phyloP scores from a whole-genome alignment of 352 stramenopile species.

The Paralagenidium karlingii region DNA sequence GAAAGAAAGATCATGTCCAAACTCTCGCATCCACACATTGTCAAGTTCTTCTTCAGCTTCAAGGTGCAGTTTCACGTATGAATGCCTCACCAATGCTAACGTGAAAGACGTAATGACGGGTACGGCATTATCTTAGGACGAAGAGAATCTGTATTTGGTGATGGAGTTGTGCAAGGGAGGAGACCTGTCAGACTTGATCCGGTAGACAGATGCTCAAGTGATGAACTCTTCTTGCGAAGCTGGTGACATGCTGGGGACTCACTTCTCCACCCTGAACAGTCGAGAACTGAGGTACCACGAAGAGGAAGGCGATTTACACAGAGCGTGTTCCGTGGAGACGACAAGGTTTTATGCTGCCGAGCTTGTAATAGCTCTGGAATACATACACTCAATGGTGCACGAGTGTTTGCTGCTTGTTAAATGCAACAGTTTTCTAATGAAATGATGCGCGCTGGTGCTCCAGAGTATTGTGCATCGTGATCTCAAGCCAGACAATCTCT shows the following conservation, averaged over 20 bases:
- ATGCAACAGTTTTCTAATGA: neutral
- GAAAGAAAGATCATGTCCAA: conserved; percentile 84
- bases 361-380: conserved; percentile 88
- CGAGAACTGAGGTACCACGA: conserved; percentile 22
- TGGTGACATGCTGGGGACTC: neutral
- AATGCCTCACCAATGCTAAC: neutral
- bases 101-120: neutral
- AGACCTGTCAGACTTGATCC: conserved; percentile 70
- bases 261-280: too few species aligned
- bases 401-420: too few species aligned
- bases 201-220: conserved; percentile 14
- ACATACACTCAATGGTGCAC: conserved; percentile 85
- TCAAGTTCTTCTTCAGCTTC: conserved; percentile 85
- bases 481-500: conserved; percentile 89
- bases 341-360: conserved; percentile 90
- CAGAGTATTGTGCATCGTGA: conserved; percentile 93
- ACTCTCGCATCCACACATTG: conserved; percentile 77
- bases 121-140: conserved; percentile 50
- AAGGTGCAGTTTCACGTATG: conserved; percentile 25
- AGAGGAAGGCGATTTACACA: conserved; percentile 34
- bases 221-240: neutral
- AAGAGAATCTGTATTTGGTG: conserved; percentile 79
- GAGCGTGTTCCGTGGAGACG: conserved; percentile 52
- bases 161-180: conserved; percentile 79
- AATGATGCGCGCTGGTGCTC: neutral